These are phyloP conservation scores for Salix viminalis DNA, from an alignment of 345 rosid genomes.

Conservation along the genomic window DNA sequence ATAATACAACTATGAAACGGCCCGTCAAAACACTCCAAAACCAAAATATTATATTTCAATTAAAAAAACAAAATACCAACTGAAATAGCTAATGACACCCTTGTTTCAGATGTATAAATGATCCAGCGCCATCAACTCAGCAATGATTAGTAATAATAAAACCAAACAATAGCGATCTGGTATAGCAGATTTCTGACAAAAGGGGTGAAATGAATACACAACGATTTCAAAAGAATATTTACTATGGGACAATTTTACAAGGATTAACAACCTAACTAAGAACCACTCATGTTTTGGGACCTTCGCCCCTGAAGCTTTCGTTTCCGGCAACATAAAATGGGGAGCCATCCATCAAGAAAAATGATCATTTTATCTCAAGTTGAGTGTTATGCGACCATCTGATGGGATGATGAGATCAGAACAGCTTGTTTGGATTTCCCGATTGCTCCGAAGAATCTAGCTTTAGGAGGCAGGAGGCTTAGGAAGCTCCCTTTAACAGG, in stretches of 20 bases:
- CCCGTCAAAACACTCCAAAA: too few relatives aligned
- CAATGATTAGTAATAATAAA: constrained; percentile 12
- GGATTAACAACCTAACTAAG: constrained; percentile 23
- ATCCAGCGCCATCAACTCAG: constrained; percentile 10
- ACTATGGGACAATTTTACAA: constrained; percentile 34
- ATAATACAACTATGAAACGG: too few relatives aligned
- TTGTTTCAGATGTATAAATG: neutral
- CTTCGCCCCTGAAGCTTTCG: constrained; percentile 23
- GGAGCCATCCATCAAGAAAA: constrained; percentile 20
- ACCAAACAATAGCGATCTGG: neutral
- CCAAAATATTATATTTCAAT: too few relatives aligned
- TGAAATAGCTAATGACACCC: too few relatives aligned
- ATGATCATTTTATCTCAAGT: neutral
- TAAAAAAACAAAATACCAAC: too few relatives aligned
- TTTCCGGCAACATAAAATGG: constrained; percentile 8
- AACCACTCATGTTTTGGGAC: constrained; percentile 23
- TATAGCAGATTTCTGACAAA: constrained; percentile 8
- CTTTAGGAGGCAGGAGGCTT: constrained; percentile 64
- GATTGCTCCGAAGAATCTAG: constrained; percentile 54
- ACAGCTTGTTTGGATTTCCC: constrained; percentile 38
- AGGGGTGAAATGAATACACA: constrained; percentile 11
- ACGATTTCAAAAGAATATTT: constrained; percentile 38
- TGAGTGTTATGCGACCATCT: constrained; percentile 5
- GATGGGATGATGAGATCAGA: neutral
- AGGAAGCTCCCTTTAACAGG: constrained; percentile 81